Base-by-base conservation (phyloP, 2,329 filamentous ascomycete genomes). In the Aspergillus persii region DNA sequence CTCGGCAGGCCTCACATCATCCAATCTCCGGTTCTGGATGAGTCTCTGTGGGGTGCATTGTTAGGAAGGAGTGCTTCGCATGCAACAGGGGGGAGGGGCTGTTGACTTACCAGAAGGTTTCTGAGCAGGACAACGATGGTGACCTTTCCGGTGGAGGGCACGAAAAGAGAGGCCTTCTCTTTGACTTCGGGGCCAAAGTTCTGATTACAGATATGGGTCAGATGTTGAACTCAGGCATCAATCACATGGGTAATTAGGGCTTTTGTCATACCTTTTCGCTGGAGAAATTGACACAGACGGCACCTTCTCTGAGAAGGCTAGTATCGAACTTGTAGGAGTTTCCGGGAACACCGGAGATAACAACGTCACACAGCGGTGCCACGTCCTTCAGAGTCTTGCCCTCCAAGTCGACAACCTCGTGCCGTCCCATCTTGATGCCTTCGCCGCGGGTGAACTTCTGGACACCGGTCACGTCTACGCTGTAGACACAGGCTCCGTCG, bases 231-330 rank as follows among this genome's bases (percentile, higher is more conserved):
- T 50, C 6, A 6, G 15, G 8, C 47, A 49, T 12, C 11, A 54
- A 50, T 12, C 11, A 54, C 49, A 47, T 23, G n/a, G 33, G 7
- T 27, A 44, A 18, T 30, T 11, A 47, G 9, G 44, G 26, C 15
- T 6, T 41, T 27, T 47, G 44, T 47, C 31, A 29, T 44, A 86
- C 84, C 82, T 93, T 91, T 77, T 90, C 92, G 54, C 91, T 96
- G 7, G 92, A 96, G 76, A 99, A 98, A 79, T 99, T 99, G 80
- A 99, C 93, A 82, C 95, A 99, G n/a, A 96, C 91, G 31, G 91
- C 93, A 51, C 95, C 95, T 58, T 96, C 91, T 50, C 92, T 86
- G 69, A 99, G 82, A 62, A 95, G 80, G 54, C 91, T 85, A 3
- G 89, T 89, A 5, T 93, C 91, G 29, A 99, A 90, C 81, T 98